Base-by-base conservation (phyloP, 345 rosid species). In the Cardamine occulta region DNA sequence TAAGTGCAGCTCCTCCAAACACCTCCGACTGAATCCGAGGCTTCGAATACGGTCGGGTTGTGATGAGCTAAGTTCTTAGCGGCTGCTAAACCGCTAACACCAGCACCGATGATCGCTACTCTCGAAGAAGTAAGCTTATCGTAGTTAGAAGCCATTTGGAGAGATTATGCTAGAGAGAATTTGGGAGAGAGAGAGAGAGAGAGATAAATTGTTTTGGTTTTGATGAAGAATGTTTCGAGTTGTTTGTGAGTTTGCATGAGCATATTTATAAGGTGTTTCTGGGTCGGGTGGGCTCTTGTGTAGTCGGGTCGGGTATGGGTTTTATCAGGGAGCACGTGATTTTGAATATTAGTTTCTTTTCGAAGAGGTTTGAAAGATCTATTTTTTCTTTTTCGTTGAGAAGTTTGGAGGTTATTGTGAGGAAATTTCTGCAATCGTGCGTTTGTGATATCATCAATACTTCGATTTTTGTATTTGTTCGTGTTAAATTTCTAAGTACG, bases 1-100 rank as follows among this genome's bases (percentile, higher is more conserved):
- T 86, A 93, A 47, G 91, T 85, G 73, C 97, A 91, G 53, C 85
- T 86, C 59, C 74, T 87, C 98, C 98, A 91, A n/a, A 93, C 93
- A 13, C 98, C 98, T 48, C 98, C 98, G 15, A 93, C 61, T 1
- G 87, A 87, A 69, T 84, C 88, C 13, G 85, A 80, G 56, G 96
- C 94, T 87, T 93, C 98, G 23, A 93, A 89, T 12, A 93, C 82
- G 4, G 86, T 69, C 0, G 97, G 97, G 63, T 82, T 74, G 72
- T 89, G 82, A 68, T 44, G 87, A 35, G 88, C 70, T 3, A 93
- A 86, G 82, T 93, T 91, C 66, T 89, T 93, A 18, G 90, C 86
- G 0, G 88, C 93, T 2, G 96, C 94, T 63, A 93, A 28, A 37
- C 98, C 97, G 21, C 97, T 94, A 45, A 94, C 94, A 4, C 98